A percentile compares a stretch with the other conserved stretches of the same genome.
phyloP scores from a whole-genome alignment of 768 basidiomycete genomes.

The Leccinellum albellum region DNA sequence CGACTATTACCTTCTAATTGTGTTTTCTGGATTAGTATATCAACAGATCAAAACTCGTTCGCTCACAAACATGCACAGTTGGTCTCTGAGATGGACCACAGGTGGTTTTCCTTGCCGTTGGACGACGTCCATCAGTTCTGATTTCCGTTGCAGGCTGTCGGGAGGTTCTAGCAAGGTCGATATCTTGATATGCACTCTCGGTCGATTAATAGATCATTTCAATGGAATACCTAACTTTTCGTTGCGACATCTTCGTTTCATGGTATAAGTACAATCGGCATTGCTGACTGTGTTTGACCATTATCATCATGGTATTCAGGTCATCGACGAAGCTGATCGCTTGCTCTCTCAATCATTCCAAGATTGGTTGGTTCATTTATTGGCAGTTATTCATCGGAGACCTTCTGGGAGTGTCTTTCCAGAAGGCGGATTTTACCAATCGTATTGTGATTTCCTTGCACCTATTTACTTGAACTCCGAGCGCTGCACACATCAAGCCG shows the following conservation, averaged over 20 bases:
- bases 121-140: background rate
- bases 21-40: slow-evolving; percentile 58
- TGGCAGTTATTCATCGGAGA: slow-evolving; percentile 63
- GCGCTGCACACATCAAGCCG: slow-evolving; percentile 33
- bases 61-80: slow-evolving; percentile 84
- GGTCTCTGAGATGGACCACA: slow-evolving; percentile 52
- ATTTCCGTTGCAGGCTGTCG: slow-evolving; percentile 44
- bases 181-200: slow-evolving; percentile 93
- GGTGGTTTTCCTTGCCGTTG: slow-evolving; percentile 34
- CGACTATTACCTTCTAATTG: background rate
- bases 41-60: slow-evolving; percentile 93
- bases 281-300: background rate
- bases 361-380: slow-evolving; percentile 85
- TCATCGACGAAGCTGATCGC: slow-evolving; percentile 97
- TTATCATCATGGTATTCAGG: slow-evolving; percentile 45
- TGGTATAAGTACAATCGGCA: slow-evolving; percentile 49
- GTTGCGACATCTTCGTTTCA: slow-evolving; percentile 90
- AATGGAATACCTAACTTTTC: slow-evolving; percentile 86
- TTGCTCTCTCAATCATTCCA: slow-evolving; percentile 93
- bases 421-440: slow-evolving; percentile 1
- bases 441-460: slow-evolving; percentile 45
- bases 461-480: slow-evolving; percentile 48
- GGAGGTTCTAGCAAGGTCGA: slow-evolving; percentile 93
- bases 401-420: slow-evolving; percentile 1
- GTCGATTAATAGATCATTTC: slow-evolving; percentile 91